A percentile compares a stretch with the other conserved stretches of the same genome.
Conservation (phyloP, 305 asterid genomes). For the Plantago coronopus region DNA sequence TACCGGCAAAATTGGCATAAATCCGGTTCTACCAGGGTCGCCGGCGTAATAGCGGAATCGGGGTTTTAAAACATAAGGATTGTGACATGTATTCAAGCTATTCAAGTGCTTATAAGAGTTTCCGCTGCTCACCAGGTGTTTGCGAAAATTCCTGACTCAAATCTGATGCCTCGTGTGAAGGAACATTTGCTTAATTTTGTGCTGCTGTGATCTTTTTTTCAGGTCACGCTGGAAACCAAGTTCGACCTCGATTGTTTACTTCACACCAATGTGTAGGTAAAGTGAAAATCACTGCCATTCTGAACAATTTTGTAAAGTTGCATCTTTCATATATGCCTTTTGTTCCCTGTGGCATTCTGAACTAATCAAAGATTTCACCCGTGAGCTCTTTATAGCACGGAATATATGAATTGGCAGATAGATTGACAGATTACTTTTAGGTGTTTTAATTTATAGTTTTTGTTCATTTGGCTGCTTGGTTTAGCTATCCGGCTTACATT, state of each 20-base stretch:
- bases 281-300: conserved; percentile 2
- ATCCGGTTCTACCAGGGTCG: too few relatives aligned
- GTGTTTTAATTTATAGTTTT: too few relatives aligned
- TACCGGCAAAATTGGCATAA: too few relatives aligned
- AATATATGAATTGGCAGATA: too few relatives aligned
- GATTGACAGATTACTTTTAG: too few relatives aligned
- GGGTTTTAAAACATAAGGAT: too few relatives aligned
- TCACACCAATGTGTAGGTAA: conserved; percentile 32
- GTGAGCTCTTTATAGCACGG: too few relatives aligned
- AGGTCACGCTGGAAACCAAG: conserved; percentile 30
- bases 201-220: not conserved
- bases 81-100: not conserved
- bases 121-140: conserved; percentile 32
- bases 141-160: conserved; percentile 29
- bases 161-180: not conserved
- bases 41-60: too few relatives aligned
- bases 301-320: not conserved
- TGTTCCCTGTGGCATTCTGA: not conserved
- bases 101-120: conserved; percentile 1
- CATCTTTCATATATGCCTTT: not conserved
- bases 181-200: not conserved
- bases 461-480: too few relatives aligned
- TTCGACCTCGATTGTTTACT: conserved; percentile 17
- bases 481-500: too few relatives aligned
- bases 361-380: too few relatives aligned